Conservation (phyloP, 805 yeast species). For the Huiozyma naganishii region DNA sequence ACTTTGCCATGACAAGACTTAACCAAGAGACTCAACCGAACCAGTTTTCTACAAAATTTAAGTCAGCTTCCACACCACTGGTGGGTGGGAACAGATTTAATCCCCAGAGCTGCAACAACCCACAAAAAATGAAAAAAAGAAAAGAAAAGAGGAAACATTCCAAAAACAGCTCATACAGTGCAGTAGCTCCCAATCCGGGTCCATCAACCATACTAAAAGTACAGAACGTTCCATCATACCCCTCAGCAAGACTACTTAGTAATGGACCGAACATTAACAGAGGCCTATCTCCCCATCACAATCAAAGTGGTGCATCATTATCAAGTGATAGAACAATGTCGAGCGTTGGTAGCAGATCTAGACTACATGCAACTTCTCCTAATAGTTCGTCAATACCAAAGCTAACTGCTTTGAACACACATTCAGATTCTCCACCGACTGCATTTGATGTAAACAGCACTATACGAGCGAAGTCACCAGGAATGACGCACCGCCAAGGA, state of each 20-base stretch:
- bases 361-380: background rate
- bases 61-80: conserved; percentile 1
- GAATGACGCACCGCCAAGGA: too few species aligned
- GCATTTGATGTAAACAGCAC: too few species aligned
- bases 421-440: too few species aligned
- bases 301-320: background rate
- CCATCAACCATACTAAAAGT: background rate
- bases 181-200: background rate
- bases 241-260: conserved; percentile 1
- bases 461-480: too few species aligned
- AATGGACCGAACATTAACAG: background rate
- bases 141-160: background rate
- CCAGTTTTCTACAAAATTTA: background rate
- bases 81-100: background rate
- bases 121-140: background rate
- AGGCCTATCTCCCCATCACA: background rate
- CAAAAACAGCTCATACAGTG: background rate
- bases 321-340: background rate
- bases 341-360: background rate
- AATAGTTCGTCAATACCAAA: background rate
- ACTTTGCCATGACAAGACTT: conserved; percentile 28
- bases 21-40: background rate
- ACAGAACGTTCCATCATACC: background rate
- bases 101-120: background rate
- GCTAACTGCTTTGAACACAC: too few species aligned